Base-by-base conservation (phyloP, 805 yeast genomes). In the Ascoidea tarda region DNA sequence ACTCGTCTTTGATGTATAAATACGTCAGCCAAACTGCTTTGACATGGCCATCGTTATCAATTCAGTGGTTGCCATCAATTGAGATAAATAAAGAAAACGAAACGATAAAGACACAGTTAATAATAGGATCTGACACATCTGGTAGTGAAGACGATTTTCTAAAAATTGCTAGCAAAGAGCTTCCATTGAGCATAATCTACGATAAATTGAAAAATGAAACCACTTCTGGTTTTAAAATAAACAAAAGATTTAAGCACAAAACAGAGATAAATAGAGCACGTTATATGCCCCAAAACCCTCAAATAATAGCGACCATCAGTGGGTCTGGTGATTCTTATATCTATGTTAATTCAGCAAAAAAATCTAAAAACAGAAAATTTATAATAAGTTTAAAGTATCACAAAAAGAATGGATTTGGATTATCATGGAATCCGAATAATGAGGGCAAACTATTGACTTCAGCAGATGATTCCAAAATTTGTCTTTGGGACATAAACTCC, bases 1-100 rank as follows among this genome's bases (percentile, higher is more conserved):
- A 84, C 60, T 85, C 90, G 58, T 82, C 86, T 10, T 79, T 74
- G 59, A 84, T 86, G 93, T 86, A 86, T 59, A 89, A 85, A 59
- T 85, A 82, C 62, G 87, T 86, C 38, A 79, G 84, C 50, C 93
- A 86, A 61, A 83, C 91, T 0, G 87, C 84, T 2, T 67, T 86
- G 48, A 77, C 82, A 10, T 86, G 95, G 95, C 95, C 95, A 1
- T 81, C 90, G 2, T 69, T 86, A 50, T 82, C 91, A 1, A 74
- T 84, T 5, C 87, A 86, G 65, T 86, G 93, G 90, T 64, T 83
- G 6, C 90, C 89, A 0, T 69, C 68, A 52, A 53, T 60, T 53
- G 49, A 56, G 51, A 53, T 51, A 1, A 45, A 50, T 4, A 64
- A 59, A 28, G 67, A 61, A 31, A 59, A 61, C 0, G 64, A 66